phyloP scores from a whole-genome alignment of 2,329 filamentous ascomycete genomes.

The Cercospora sp. region DNA sequence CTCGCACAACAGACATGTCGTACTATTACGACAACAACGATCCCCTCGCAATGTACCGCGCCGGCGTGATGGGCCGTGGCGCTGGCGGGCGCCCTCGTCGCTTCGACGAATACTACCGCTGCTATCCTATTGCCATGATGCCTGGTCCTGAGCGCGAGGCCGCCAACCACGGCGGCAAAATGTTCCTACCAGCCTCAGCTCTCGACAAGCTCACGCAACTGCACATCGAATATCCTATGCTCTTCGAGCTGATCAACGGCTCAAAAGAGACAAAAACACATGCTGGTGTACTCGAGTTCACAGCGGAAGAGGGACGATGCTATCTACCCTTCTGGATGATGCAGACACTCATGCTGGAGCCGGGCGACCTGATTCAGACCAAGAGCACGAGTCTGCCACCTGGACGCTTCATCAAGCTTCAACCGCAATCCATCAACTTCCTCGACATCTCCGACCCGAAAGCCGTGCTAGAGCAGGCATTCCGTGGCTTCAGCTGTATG shows the following conservation, averaged over 20 bases:
- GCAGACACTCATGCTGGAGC: constrained; percentile 84
- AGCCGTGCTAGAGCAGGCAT: constrained; percentile 93
- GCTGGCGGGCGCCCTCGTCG: constrained; percentile 61
- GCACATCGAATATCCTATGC: constrained; percentile 94
- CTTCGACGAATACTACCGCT: constrained; percentile 98
- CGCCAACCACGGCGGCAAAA: constrained; percentile 95
- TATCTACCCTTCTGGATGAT: constrained; percentile 98
- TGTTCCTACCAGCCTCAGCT: constrained; percentile 93
- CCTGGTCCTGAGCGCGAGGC: constrained; percentile 84
- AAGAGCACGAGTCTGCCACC: constrained; percentile 91
- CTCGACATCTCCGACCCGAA: constrained; percentile 97
- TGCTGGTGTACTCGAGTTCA: constrained; percentile 94
- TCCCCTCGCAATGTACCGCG: constrained; percentile 55
- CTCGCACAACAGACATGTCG: constrained; percentile 21
- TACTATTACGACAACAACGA: constrained; percentile 54
- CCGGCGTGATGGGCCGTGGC: constrained; percentile 53
- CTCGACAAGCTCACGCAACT: constrained; percentile 94
- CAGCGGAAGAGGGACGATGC: constrained; percentile 93
- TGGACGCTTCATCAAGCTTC: constrained; percentile 91
- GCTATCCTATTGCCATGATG: constrained; percentile 93
- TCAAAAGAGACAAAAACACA: constrained; percentile 78
- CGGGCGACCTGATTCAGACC: constrained; percentile 91
- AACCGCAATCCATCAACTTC: constrained; percentile 89
- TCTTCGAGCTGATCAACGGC: constrained; percentile 94
- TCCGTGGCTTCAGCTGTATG: constrained; percentile 91